These are phyloP conservation scores for Monosporascus sp. DNA, from an alignment of 2,329 filamentous ascomycete genomes.

Conservation along the genomic window DNA sequence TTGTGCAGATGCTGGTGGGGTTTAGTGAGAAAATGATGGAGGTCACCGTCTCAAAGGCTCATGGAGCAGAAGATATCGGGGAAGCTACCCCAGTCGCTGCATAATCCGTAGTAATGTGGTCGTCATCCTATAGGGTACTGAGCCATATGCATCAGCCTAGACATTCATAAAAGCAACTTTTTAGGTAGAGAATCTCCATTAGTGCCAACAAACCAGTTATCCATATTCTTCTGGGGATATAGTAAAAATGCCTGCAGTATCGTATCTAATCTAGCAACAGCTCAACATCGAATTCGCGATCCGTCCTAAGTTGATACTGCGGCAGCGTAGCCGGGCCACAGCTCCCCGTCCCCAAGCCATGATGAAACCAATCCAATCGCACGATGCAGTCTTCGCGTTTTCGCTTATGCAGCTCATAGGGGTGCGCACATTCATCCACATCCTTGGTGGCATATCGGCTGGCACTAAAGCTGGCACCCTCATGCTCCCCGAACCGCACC, in stretches of 20 bases:
- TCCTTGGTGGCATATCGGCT: conserved; percentile 50
- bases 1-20: background rate
- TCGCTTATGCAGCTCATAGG: conserved; percentile 50
- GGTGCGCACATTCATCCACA: conserved; percentile 49
- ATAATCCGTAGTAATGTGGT: background rate
- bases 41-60: background rate
- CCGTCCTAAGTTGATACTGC: conserved; percentile 38
- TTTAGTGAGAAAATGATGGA: conserved; percentile 1
- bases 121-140: background rate
- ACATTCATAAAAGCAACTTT: background rate
- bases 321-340: conserved; percentile 53
- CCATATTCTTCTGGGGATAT: no score
- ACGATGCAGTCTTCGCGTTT: conserved; percentile 47
- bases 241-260: background rate
- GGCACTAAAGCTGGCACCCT: conserved; percentile 51
- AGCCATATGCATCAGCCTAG: background rate
- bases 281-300: conserved; percentile 38
- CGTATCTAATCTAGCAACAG: conserved; percentile 35
- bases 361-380: conserved; percentile 55
- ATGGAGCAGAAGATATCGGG: background rate
- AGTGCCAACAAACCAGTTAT: no score
- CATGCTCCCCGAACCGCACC: conserved; percentile 39
- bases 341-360: conserved; percentile 56
- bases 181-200: no score
- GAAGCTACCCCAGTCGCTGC: background rate